phyloP scores from a whole-genome alignment of 1,139 yeast species.

The Hansenula lynferdii region DNA sequence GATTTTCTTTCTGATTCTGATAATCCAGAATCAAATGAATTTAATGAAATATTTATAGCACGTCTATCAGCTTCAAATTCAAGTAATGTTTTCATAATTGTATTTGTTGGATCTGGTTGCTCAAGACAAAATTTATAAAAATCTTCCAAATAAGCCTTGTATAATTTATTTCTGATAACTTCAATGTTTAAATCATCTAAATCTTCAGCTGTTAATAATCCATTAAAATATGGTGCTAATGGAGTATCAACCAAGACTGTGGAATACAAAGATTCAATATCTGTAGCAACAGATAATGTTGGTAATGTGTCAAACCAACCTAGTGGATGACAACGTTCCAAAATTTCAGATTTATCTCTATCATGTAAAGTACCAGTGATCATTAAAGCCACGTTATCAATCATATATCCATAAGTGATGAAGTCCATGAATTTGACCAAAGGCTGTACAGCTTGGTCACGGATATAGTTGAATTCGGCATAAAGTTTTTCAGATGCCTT shows the following conservation, averaged over 20 bases:
- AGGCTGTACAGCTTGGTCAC: constrained; percentile 79
- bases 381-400: constrained; percentile 93
- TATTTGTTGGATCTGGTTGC: constrained; percentile 70
- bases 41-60: constrained; percentile 84
- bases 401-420: constrained; percentile 96
- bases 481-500: constrained; percentile 70
- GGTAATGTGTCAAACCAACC: constrained; percentile 99
- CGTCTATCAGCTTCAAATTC: constrained; percentile 95
- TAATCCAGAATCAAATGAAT: constrained; percentile 81
- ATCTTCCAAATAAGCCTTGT: constrained; percentile 89
- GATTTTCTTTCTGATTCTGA: constrained; percentile 62
- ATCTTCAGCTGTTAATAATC: constrained; percentile 88
- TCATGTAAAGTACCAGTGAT: constrained; percentile 97
- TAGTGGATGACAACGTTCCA: constrained; percentile 89
- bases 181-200: constrained; percentile 95
- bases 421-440: constrained; percentile 81
- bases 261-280: constrained; percentile 84
- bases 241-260: constrained; percentile 98
- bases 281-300: constrained; percentile 90
- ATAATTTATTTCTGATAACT: constrained; percentile 84
- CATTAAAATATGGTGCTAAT: constrained; percentile 91
- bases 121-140: constrained; percentile 61
- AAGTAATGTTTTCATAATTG: constrained; percentile 72
- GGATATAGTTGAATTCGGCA: constrained; percentile 80
- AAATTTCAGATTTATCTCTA: constrained; percentile 81